Percentiles rank a stretch among this genome's conserved stretches.
Evolutionary conservation across 2,329 filamentous ascomycete genomes (phyloP).

Genomic region (Amphichorda felina): DNA sequence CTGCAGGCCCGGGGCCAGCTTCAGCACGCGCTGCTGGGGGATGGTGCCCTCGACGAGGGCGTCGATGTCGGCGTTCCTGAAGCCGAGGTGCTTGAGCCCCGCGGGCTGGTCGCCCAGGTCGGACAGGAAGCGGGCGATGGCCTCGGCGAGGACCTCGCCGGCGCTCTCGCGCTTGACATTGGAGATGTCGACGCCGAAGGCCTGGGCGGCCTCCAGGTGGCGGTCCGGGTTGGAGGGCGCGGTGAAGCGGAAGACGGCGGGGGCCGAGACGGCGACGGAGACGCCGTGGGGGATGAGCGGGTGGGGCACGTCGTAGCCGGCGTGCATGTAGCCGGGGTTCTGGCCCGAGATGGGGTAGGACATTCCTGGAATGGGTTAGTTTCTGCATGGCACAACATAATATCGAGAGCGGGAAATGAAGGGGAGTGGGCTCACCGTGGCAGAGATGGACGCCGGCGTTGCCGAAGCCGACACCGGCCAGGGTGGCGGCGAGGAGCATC

Average conservation of each 20-base stretch:
- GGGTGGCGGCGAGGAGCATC: constrained; percentile 89
- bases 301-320: constrained; percentile 65
- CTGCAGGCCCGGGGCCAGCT: constrained; percentile 75
- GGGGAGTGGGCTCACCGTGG: constrained; percentile 29
- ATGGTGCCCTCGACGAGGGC: constrained; percentile 86
- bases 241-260: constrained; percentile 90
- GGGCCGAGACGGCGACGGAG: constrained; percentile 84
- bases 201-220: constrained; percentile 79
- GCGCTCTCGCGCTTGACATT: constrained; percentile 84
- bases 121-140: constrained; percentile 68
- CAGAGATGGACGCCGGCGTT: constrained; percentile 88
- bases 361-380: constrained; percentile 49
- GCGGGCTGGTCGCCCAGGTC: constrained; percentile 82
- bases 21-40: constrained; percentile 80
- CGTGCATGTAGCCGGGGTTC: constrained; percentile 79
- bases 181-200: constrained; percentile 79
- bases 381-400: neutral
- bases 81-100: constrained; percentile 76
- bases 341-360: constrained; percentile 94
- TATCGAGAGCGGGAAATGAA: neutral
- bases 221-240: constrained; percentile 84
- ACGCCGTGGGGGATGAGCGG: constrained; percentile 94
- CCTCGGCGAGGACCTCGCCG: constrained; percentile 78
- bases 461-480: constrained; percentile 92
- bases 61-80: constrained; percentile 63